Evolutionary conservation across 441 rosid species (phyloP).

Genomic region (Arabidopsis hybrid): DNA sequence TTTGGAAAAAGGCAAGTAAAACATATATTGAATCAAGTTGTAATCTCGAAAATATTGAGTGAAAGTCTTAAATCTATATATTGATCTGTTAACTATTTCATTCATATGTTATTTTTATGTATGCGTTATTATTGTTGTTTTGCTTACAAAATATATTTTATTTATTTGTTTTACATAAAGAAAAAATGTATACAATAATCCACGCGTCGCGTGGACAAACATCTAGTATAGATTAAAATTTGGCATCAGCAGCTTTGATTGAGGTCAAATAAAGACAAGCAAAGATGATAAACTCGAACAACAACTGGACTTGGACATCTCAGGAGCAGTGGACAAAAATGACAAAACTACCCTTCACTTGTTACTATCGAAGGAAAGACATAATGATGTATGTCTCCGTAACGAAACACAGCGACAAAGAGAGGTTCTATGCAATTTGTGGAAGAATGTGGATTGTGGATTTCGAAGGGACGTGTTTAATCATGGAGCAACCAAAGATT

Average conservation of each 20-base stretch:
- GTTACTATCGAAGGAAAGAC: conserved; percentile 33
- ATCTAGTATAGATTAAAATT: conserved; percentile 1
- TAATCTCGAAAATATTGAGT: too few relatives aligned
- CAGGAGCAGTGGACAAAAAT: neutral
- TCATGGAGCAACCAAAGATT: conserved; percentile 30
- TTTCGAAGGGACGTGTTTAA: conserved; percentile 38
- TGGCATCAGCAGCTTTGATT: conserved; percentile 11
- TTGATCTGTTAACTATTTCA: too few relatives aligned
- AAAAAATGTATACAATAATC: too few relatives aligned
- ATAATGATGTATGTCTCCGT: conserved; percentile 39
- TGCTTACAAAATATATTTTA: too few relatives aligned
- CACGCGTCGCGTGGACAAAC: too few relatives aligned
- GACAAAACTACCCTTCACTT: conserved; percentile 23
- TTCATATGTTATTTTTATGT: too few relatives aligned
- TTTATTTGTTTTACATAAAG: too few relatives aligned
- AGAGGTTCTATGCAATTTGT: conserved; percentile 39
- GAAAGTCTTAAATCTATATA: too few relatives aligned
- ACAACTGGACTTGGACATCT: conserved; percentile 31
- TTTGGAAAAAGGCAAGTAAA: too few relatives aligned
- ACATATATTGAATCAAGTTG: too few relatives aligned
- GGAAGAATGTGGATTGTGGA: conserved; percentile 32
- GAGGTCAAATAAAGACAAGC: conserved; percentile 36
- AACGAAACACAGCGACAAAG: conserved; percentile 38
- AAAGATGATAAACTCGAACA: conserved; percentile 39
- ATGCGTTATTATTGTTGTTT: too few relatives aligned